phyloP scores from a whole-genome alignment of 306 rosid genomes.

The Ochetophila trinervis region DNA sequence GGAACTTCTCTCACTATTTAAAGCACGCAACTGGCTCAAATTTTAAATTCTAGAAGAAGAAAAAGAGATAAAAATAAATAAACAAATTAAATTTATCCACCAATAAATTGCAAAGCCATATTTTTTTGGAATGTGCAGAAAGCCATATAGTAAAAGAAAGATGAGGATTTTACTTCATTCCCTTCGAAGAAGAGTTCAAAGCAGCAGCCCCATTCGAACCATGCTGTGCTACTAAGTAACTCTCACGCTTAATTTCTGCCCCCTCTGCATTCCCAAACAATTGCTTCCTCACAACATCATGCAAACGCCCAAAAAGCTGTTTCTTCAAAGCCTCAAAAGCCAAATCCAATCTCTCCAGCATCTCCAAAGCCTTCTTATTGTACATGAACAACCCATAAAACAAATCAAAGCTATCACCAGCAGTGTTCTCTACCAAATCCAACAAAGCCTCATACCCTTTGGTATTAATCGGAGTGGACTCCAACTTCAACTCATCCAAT shows the following conservation, averaged over 20 bases:
- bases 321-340: constrained; percentile 72
- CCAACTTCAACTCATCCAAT: constrained; percentile 49
- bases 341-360: constrained; percentile 64
- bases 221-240: not conserved
- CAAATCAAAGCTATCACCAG: constrained; percentile 72
- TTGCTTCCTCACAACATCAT: constrained; percentile 55
- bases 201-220: constrained; percentile 43
- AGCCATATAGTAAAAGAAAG: not conserved
- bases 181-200: constrained; percentile 25
- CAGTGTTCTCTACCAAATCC: constrained; percentile 63
- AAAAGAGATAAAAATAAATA: too few species aligned
- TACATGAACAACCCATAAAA: constrained; percentile 76
- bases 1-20: not conserved
- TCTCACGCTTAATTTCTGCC: constrained; percentile 16
- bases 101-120: too few species aligned
- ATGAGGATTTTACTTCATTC: constrained; percentile 31
- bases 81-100: too few species aligned
- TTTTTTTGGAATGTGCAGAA: not conserved
- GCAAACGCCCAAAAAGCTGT: constrained; percentile 58
- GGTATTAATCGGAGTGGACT: constrained; percentile 73
- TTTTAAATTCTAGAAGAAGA: too few species aligned
- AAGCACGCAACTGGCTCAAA: too few species aligned
- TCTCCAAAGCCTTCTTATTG: constrained; percentile 59
- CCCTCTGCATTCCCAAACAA: constrained; percentile 46
- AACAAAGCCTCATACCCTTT: constrained; percentile 73